phyloP scores from a whole-genome alignment of 2,329 filamentous ascomycete genomes.

The Sarocladium oryzae region DNA sequence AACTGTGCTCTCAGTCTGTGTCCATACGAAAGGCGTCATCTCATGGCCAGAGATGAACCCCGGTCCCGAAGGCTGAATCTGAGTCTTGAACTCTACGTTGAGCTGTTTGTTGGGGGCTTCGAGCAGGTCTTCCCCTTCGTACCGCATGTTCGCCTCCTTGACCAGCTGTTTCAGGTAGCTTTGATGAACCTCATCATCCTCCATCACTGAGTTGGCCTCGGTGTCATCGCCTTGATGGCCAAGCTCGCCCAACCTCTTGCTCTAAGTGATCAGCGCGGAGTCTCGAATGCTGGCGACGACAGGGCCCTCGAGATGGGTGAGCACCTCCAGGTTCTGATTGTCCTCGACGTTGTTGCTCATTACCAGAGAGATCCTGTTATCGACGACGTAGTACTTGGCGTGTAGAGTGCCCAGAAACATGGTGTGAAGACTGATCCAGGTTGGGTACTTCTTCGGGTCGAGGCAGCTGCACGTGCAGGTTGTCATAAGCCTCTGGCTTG shows the following conservation, averaged over 20 bases:
- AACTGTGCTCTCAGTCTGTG: slow-evolving; percentile 41
- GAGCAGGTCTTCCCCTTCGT: slow-evolving; percentile 42
- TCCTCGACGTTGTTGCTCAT: slow-evolving; percentile 77
- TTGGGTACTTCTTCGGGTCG: slow-evolving; percentile 60
- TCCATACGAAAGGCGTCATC: slow-evolving; percentile 55
- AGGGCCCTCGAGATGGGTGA: slow-evolving; percentile 66
- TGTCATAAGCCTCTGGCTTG: slow-evolving; percentile 49
- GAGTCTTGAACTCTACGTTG: slow-evolving; percentile 51
- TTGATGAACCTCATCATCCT: neutral
- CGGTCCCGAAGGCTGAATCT: slow-evolving; percentile 45
- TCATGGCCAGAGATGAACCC: slow-evolving; percentile 44
- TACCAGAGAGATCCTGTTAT: slow-evolving; percentile 61
- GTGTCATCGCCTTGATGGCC: no score
- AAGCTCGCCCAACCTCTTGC: slow-evolving; percentile 44
- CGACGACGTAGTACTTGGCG: slow-evolving; percentile 71
- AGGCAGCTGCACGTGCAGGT: slow-evolving; percentile 54
- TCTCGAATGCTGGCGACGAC: slow-evolving; percentile 75
- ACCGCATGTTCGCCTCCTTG: neutral
- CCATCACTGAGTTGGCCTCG: no score
- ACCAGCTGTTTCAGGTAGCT: neutral
- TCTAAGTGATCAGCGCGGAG: slow-evolving; percentile 66
- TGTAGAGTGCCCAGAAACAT: slow-evolving; percentile 70
- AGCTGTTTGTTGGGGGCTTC: slow-evolving; percentile 59
- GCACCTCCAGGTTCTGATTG: slow-evolving; percentile 78
- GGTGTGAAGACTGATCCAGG: slow-evolving; percentile 64